These are phyloP conservation scores for Verruconis gallopava DNA, from an alignment of 2,329 filamentous ascomycete genomes.

Conservation along the genomic window DNA sequence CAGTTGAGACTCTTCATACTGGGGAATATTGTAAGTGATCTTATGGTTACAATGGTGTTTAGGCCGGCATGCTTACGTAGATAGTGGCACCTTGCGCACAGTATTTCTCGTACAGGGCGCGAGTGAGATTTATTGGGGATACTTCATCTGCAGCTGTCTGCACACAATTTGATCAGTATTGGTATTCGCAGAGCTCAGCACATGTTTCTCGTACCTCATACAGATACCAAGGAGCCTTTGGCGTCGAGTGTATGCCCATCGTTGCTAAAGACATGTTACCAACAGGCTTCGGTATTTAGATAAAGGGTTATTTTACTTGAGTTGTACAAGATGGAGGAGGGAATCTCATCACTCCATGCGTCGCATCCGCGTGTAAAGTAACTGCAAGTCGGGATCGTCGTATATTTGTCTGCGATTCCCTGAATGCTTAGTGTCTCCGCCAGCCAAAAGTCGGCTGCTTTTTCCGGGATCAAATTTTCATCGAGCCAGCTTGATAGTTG, in stretches of 20 bases:
- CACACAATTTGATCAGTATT: not conserved
- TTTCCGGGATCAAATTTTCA: constrained; percentile 5
- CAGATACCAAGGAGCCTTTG: constrained; percentile 4
- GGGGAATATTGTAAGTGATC: no score
- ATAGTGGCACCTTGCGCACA: constrained; percentile 3
- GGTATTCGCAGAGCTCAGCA: no score
- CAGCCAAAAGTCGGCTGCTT: not conserved
- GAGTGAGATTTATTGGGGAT: not conserved
- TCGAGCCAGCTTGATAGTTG: constrained; percentile 4
- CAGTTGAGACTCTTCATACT: no score
- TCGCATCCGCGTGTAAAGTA: not conserved
- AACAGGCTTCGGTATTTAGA: not conserved
- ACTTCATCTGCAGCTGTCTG: constrained; percentile 3
- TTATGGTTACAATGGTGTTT: no score
- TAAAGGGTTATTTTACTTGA: not conserved
- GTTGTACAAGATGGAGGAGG: not conserved
- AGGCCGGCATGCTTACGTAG: constrained; percentile 1
- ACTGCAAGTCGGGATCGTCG: not conserved
- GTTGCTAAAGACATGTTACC: not conserved
- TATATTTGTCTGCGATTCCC: not conserved
- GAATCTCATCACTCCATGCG: not conserved
- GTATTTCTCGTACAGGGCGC: not conserved
- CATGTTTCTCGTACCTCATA: not conserved
- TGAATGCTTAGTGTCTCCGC: constrained; percentile 2
- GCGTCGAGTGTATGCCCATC: not conserved